Percentiles rank a stretch among this genome's conserved stretches.
Conservation (phyloP, 352 stramenopile species). For the Pythium inflatum region DNA sequence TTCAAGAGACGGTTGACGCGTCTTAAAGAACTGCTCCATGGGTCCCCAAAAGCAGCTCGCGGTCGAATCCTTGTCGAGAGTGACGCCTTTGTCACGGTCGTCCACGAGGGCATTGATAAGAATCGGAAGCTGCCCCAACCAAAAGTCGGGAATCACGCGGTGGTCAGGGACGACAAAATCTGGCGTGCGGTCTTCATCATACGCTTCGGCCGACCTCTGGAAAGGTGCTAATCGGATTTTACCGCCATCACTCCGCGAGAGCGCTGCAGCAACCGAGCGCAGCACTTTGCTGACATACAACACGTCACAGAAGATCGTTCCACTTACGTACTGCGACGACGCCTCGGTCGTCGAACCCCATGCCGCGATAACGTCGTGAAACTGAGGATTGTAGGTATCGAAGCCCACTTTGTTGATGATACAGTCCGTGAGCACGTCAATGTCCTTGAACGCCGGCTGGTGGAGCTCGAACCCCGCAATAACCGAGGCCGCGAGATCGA, state of each 20-base stretch:
- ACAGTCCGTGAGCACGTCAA: constrained; percentile 6
- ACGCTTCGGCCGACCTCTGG: too few species aligned
- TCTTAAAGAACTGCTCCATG: not conserved
- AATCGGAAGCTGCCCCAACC: not conserved
- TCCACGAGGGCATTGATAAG: not conserved
- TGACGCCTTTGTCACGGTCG: not conserved
- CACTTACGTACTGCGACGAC: too few species aligned
- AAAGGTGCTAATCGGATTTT: too few species aligned
- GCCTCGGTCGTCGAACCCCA: too few species aligned
- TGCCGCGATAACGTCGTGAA: too few species aligned
- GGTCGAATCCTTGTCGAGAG: not conserved
- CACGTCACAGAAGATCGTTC: too few species aligned
- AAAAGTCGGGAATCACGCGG: not conserved
- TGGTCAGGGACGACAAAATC: not conserved
- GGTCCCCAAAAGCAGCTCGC: not conserved
- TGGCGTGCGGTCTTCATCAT: not conserved
- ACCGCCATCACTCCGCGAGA: too few species aligned
- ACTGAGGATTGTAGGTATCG: too few species aligned
- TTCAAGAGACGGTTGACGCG: not conserved
- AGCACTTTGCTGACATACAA: too few species aligned
- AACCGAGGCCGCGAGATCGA: constrained; percentile 24
- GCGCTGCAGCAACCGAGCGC: too few species aligned
- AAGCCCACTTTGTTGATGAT: not conserved
- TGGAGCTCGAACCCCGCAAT: constrained; percentile 33
- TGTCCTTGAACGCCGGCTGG: constrained; percentile 21